phyloP scores from a whole-genome alignment of 2,329 filamentous ascomycete genomes.

The Colletotrichum sojae region DNA sequence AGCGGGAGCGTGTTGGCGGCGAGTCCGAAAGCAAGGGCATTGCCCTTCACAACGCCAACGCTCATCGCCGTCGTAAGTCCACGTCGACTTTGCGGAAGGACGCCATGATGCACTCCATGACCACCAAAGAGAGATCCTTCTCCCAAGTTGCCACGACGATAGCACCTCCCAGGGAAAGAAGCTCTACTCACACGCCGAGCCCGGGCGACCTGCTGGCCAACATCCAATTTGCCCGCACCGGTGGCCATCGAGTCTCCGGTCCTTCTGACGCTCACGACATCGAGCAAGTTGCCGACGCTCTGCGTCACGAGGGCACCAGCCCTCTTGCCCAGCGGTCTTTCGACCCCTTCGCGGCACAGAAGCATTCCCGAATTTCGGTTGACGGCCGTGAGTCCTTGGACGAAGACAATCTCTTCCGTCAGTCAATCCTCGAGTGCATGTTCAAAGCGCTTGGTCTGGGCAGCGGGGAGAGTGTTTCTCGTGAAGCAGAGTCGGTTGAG shows the following conservation, averaged over 20 bases:
- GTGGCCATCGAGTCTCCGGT: conserved; percentile 60
- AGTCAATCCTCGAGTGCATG: conserved; percentile 94
- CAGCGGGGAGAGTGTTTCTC: conserved; percentile 74
- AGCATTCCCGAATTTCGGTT: conserved; percentile 63
- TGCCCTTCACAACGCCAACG: conserved; percentile 86
- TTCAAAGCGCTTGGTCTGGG: conserved; percentile 93
- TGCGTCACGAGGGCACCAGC: conserved; percentile 55
- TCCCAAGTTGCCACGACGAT: conserved; percentile 59
- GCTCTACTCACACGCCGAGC: conserved; percentile 67
- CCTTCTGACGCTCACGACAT: conserved; percentile 46
- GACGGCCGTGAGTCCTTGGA: conserved; percentile 87
- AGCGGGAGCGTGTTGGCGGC: conserved; percentile 84
- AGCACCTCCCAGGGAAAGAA: conserved; percentile 57
- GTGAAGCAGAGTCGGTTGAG: conserved; percentile 82
- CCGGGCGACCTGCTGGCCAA: conserved; percentile 87
- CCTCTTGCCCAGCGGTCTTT: conserved; percentile 66
- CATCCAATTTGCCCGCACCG: conserved; percentile 77
- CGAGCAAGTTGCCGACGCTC: conserved; percentile 47
- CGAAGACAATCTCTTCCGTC: conserved; percentile 89
- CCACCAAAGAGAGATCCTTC: conserved; percentile 59
- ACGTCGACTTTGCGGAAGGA: conserved; percentile 85
- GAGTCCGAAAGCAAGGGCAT: conserved; percentile 94
- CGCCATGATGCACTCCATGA: conserved; percentile 78
- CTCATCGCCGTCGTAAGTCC: conserved; percentile 77
- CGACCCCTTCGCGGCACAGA: conserved; percentile 70